Evolutionary conservation across 345 rosid species (phyloP).

Genomic region (Odontarrhena argentea): DNA sequence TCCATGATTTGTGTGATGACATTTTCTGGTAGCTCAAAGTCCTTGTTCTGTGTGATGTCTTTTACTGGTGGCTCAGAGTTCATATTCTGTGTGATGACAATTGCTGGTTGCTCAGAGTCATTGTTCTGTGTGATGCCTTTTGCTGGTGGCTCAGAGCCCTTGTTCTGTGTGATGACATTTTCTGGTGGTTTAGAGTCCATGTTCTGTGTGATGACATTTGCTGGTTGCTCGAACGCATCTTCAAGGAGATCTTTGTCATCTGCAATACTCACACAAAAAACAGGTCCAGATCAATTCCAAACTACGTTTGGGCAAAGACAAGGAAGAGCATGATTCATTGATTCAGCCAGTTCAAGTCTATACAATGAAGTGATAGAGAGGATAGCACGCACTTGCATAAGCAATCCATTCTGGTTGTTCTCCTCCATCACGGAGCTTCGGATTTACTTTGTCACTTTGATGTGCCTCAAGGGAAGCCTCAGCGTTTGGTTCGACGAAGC

Average conservation of each 20-base stretch:
- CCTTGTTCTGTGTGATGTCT: conserved; percentile 21
- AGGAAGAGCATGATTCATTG: not conserved
- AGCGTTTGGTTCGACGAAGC: too few species aligned
- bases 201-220: not conserved
- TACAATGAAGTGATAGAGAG: not conserved
- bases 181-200: not conserved
- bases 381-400: conserved; percentile 38
- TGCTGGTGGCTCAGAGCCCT: conserved; percentile 7
- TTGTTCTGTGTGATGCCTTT: too few species aligned
- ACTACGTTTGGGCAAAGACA: not conserved
- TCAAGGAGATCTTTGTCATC: conserved; percentile 26
- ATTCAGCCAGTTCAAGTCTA: not conserved
- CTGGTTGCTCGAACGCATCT: not conserved
- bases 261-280: conserved; percentile 6
- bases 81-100: not conserved
- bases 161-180: conserved; percentile 21
- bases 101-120: not conserved
- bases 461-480: too few species aligned
- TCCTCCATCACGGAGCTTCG: conserved; percentile 18
- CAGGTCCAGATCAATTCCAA: not conserved
- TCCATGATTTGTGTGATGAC: too few species aligned
- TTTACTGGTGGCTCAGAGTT: not conserved
- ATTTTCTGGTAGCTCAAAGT: conserved; percentile 2
- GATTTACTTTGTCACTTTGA: not conserved
- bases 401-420: conserved; percentile 32